Percentiles rank a stretch among this genome's conserved stretches.
These are phyloP conservation scores for Bonnemaisonia californica DNA, from an alignment of 31 red algal genomes.

Conservation along the genomic window DNA sequence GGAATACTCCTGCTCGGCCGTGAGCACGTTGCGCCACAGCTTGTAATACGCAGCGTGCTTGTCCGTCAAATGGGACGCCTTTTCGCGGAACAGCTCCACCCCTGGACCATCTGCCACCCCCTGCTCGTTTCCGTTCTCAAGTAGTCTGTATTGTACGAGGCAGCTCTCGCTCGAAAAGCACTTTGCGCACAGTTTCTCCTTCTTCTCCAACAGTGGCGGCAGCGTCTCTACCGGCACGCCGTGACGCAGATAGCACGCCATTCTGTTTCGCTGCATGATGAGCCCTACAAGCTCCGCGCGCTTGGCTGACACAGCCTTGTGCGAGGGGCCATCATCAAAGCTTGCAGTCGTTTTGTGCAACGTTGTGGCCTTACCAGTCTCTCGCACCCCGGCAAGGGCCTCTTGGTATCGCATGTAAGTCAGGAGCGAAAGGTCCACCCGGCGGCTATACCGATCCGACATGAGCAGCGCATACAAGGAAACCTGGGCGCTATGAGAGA, in stretches of 20 bases:
- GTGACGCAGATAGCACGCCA: constrained; percentile 55
- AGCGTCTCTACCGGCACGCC: constrained; percentile 7
- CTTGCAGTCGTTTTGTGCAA: background rate
- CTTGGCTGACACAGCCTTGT: constrained; percentile 18
- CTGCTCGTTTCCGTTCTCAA: constrained; percentile 43
- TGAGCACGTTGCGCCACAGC: constrained; percentile 61
- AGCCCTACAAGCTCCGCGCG: constrained; percentile 72
- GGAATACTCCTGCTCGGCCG: constrained; percentile 53
- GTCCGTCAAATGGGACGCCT: constrained; percentile 44
- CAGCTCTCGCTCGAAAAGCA: constrained; percentile 76
- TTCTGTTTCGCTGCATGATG: constrained; percentile 71
- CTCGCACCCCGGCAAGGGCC: constrained; percentile 9
- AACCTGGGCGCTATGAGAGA: constrained; percentile 72
- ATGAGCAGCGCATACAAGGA: constrained; percentile 79
- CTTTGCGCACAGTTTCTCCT: constrained; percentile 46
- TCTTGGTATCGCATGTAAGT: constrained; percentile 76
- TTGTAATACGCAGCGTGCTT: constrained; percentile 69
- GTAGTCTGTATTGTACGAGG: constrained; percentile 56
- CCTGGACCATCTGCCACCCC: constrained; percentile 36
- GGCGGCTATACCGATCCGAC: constrained; percentile 75
- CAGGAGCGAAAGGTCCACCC: constrained; percentile 40
- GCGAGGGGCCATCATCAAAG: constrained; percentile 11
- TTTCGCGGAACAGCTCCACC: constrained; percentile 48
- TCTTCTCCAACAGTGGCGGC: constrained; percentile 33
- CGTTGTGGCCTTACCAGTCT: background rate